Conservation (phyloP, 257 asterid genomes). For the Agastache rugosa region DNA sequence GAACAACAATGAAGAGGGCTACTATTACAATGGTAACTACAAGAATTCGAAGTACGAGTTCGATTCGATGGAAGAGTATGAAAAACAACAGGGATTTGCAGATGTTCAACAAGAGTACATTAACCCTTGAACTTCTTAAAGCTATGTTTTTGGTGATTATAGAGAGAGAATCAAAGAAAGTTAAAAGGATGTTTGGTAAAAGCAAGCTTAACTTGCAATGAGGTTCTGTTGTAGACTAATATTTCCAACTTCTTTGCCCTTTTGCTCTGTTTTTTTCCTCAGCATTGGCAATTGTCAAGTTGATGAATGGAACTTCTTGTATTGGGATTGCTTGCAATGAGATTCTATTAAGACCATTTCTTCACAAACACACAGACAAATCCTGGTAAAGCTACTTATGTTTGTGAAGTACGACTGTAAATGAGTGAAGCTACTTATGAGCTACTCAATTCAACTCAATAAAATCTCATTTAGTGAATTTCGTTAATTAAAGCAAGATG, state of each 20-base stretch:
- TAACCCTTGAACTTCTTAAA: slow-evolving; percentile 47
- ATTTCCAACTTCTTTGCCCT: slow-evolving; percentile 23
- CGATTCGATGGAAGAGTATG: slow-evolving; percentile 68
- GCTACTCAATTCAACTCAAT: too few species aligned
- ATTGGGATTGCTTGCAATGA: not conserved
- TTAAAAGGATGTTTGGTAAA: not conserved
- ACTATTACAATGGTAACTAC: slow-evolving; percentile 33
- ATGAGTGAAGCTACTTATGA: too few species aligned
- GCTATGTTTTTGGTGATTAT: not conserved
- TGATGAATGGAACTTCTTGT: slow-evolving; percentile 29
- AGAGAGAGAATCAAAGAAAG: not conserved
- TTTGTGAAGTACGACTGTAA: too few species aligned
- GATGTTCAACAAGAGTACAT: slow-evolving; percentile 39
- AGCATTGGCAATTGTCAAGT: slow-evolving; percentile 31
- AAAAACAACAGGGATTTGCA: slow-evolving; percentile 56
- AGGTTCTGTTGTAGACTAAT: slow-evolving; percentile 25
- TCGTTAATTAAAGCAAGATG: too few species aligned
- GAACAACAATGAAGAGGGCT: slow-evolving; percentile 39
- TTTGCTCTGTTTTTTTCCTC: slow-evolving; percentile 19
- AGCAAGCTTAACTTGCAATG: not conserved
- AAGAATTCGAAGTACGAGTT: slow-evolving; percentile 56
- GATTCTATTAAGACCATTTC: not conserved
- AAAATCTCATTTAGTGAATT: not conserved
- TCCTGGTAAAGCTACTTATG: too few species aligned
- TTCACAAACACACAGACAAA: too few species aligned